Conservation (phyloP, 2,329 filamentous ascomycete species). For the Diaporthe batatas region DNA sequence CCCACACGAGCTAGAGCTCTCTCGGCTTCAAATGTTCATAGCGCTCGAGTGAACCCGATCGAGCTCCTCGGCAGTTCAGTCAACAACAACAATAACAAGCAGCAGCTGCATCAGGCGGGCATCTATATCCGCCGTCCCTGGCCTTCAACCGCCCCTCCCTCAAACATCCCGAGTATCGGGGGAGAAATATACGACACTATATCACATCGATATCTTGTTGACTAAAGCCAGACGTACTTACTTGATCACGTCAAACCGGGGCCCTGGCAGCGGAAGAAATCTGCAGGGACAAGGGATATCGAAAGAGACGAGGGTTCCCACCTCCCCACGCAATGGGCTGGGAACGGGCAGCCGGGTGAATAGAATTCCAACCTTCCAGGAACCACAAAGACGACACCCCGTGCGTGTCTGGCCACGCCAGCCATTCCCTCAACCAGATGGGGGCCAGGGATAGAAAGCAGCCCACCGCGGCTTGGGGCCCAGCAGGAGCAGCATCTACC, state of each 20-base stretch:
- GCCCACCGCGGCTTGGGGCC: slow-evolving; percentile 39
- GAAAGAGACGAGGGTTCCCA: not conserved
- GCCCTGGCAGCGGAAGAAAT: not conserved
- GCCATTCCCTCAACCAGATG: not conserved
- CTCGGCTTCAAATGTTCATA: not conserved
- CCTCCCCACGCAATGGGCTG: slow-evolving; percentile 25
- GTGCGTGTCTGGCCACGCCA: slow-evolving; percentile 6
- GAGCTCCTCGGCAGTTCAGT: slow-evolving; percentile 13
- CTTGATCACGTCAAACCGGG: not conserved
- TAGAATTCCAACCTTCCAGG: slow-evolving; percentile 19
- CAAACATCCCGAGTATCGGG: too few species aligned
- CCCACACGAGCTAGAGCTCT: slow-evolving; percentile 24
- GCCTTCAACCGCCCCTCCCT: not conserved
- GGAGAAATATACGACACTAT: not conserved
- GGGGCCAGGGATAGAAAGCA: slow-evolving; percentile 27
- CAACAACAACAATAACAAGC: not conserved
- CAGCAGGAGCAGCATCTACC: slow-evolving; percentile 41
- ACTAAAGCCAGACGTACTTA: not conserved
- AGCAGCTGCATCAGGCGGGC: not conserved
- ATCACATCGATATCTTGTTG: slow-evolving; percentile 3
- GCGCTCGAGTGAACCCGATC: not conserved
- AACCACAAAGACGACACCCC: not conserved
- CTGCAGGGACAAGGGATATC: not conserved
- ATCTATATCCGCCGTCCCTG: not conserved
- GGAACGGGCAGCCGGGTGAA: slow-evolving; percentile 27